A percentile compares a stretch with the other conserved stretches of the same genome.
These are phyloP conservation scores for Rhynchospora pubera DNA, from an alignment of 176 grass and related monocot genomes.

Conservation along the genomic window DNA sequence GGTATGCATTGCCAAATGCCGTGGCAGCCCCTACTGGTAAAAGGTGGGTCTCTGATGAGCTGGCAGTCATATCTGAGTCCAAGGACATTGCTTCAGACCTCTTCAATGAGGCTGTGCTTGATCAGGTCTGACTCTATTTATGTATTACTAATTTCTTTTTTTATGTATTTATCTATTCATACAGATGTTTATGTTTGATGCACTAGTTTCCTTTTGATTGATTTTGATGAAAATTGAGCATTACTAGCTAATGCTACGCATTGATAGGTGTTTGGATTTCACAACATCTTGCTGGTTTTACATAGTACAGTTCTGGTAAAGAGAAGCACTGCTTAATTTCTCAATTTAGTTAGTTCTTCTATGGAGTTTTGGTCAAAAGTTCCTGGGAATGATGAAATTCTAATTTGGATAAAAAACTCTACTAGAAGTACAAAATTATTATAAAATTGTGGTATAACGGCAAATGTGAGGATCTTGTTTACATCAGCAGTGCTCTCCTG, in stretches of 20 bases:
- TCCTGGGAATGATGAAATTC: not conserved
- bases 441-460: not conserved
- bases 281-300: not conserved
- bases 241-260: not conserved
- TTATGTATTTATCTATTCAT: not conserved
- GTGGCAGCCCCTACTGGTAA: constrained; percentile 32
- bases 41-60: constrained; percentile 82
- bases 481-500: not conserved
- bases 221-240: not conserved
- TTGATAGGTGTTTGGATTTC: not conserved
- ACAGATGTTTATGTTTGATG: not conserved
- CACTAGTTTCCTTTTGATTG: too few relatives aligned
- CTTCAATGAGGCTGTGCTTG: constrained; percentile 71
- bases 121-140: constrained; percentile 48
- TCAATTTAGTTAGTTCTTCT: not conserved
- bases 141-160: not conserved
- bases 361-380: not conserved
- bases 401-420: not conserved
- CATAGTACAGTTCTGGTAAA: not conserved
- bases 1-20: constrained; percentile 41
- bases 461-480: not conserved
- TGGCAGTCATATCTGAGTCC: constrained; percentile 63
- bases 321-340: not conserved
- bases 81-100: constrained; percentile 93
- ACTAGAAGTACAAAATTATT: not conserved